These are phyloP conservation scores for Paspalum vaginatum DNA, from an alignment of 176 grass and related monocot species.

Conservation along the genomic window DNA sequence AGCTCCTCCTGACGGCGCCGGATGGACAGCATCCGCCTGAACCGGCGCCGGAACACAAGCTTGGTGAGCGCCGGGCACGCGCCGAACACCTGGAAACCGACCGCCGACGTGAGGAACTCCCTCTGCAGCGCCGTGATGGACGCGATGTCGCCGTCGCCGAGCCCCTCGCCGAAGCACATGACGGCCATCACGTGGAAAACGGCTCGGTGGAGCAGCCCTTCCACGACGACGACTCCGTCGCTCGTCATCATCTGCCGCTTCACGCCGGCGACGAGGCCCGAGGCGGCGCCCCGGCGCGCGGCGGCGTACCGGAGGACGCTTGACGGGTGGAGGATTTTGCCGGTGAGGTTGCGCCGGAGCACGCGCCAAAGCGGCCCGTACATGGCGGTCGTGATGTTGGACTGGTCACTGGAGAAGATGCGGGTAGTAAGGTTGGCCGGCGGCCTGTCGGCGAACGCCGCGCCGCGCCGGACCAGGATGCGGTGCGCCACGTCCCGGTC, in stretches of 20 bases:
- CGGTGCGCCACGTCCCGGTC: background rate
- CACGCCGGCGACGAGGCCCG: background rate
- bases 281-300: background rate
- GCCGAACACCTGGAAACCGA: slow-evolving; percentile 21
- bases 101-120: background rate
- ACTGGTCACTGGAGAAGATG: background rate
- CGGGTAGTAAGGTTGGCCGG: background rate
- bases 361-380: slow-evolving; percentile 24
- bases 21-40: background rate
- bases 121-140: background rate
- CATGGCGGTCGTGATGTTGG: slow-evolving; percentile 7
- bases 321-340: background rate
- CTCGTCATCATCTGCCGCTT: background rate
- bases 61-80: background rate
- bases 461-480: background rate
- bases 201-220: background rate
- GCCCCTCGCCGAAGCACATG: slow-evolving; percentile 32
- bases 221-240: background rate
- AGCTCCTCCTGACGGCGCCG: slow-evolving; percentile 42
- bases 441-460: background rate
- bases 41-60: slow-evolving; percentile 32
- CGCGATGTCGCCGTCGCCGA: background rate
- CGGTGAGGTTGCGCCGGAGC: slow-evolving; percentile 33
- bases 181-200: background rate
- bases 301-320: background rate